Conservation (phyloP, 768 basidiomycete genomes). For the Tricholoma terreum region DNA sequence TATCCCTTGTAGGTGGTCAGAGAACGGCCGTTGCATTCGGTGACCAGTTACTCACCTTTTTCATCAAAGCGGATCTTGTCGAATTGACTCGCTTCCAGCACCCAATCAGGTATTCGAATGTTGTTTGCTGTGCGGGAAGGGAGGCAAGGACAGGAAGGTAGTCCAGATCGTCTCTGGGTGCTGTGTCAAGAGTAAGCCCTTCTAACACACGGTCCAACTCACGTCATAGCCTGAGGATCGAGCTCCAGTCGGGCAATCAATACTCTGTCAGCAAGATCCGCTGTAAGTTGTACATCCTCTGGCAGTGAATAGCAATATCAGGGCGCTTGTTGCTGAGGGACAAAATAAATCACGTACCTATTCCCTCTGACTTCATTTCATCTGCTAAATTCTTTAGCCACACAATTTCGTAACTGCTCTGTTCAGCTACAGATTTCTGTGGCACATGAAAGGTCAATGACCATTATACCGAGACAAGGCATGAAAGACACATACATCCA, state of each 20-base stretch:
- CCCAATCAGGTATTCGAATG: conserved; percentile 85
- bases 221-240: conserved; percentile 70
- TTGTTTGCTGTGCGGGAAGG: conserved; percentile 72
- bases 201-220: conserved; percentile 25
- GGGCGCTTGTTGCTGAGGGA: conserved; percentile 2
- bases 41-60: conserved; percentile 46
- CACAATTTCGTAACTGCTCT: conserved; percentile 62
- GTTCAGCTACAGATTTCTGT: conserved; percentile 20
- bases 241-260: conserved; percentile 84
- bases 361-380: conserved; percentile 64
- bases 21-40: background rate
- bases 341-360: conserved; percentile 33
- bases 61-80: conserved; percentile 50
- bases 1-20: conserved; percentile 42
- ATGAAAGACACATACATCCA: conserved; percentile 54
- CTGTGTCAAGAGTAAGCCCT: conserved; percentile 4
- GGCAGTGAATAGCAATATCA: conserved; percentile 8
- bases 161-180: conserved; percentile 66
- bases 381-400: conserved; percentile 78
- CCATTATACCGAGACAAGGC: background rate
- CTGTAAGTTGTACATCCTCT: conserved; percentile 44
- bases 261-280: conserved; percentile 69
- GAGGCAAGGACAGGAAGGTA: conserved; percentile 72
- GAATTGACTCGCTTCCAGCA: conserved; percentile 87
- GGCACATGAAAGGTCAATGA: background rate